Evolutionary conservation across 1,139 yeast species (phyloP).

Genomic region (Tardiomyces depauwii): DNA sequence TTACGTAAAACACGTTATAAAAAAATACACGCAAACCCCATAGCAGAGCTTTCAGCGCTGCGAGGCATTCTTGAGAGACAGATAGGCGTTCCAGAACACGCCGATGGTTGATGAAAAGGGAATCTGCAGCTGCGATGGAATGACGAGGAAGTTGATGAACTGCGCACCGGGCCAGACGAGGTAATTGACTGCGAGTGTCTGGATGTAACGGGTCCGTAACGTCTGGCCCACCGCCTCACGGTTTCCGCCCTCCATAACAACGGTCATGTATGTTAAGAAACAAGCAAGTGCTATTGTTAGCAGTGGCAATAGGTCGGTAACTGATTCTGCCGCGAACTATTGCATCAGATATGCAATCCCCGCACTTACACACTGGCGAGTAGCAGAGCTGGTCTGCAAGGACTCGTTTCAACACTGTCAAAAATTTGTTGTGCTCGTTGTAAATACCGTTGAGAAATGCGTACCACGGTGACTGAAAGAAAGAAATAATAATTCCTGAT

Average conservation of each 20-base stretch:
- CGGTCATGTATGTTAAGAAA: slow-evolving; percentile 77
- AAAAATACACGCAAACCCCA: too few relatives aligned
- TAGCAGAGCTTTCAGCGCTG: too few relatives aligned
- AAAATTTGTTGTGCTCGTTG: slow-evolving; percentile 61
- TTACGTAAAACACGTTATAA: too few relatives aligned
- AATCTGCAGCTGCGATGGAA: slow-evolving; percentile 75
- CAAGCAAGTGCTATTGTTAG: slow-evolving; percentile 39
- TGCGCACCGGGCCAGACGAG: slow-evolving; percentile 95
- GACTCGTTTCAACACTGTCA: slow-evolving; percentile 77
- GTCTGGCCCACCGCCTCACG: slow-evolving; percentile 52
- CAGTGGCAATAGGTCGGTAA: slow-evolving; percentile 2
- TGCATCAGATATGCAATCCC: background rate
- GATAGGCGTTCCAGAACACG: slow-evolving; percentile 84
- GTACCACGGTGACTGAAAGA: slow-evolving; percentile 86
- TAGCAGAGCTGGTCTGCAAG: slow-evolving; percentile 82
- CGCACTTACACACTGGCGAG: slow-evolving; percentile 50
- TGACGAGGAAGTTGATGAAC: slow-evolving; percentile 69
- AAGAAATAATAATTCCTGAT: slow-evolving; percentile 55
- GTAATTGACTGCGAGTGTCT: slow-evolving; percentile 69
- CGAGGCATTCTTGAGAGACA: slow-evolving; percentile 59
- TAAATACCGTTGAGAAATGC: slow-evolving; percentile 65
- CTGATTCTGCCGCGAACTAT: too few relatives aligned
- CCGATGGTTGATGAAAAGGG: slow-evolving; percentile 89
- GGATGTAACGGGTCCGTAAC: slow-evolving; percentile 53
- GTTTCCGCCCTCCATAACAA: slow-evolving; percentile 67